Base-by-base conservation (phyloP, 345 rosid genomes). In the Pistacia integerrima region DNA sequence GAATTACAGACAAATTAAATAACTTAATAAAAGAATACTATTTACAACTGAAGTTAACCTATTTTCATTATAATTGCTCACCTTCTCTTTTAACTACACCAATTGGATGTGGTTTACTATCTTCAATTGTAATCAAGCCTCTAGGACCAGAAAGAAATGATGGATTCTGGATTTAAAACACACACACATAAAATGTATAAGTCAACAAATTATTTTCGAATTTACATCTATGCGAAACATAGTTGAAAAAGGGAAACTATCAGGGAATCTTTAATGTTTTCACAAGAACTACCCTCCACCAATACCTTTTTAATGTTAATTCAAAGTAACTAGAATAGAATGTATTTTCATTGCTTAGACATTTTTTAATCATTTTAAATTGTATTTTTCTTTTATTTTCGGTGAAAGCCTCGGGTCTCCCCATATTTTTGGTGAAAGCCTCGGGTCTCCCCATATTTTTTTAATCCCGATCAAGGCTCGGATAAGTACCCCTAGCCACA, bases 71-170 rank as follows among this genome's bases (percentile, higher is more conserved):
- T n/a, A 77, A 55, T 30, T 11, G 73, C 62, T 51, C 68, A 93
- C 99, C 98, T 86, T 90, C 87, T 25, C 64, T 68, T 83, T 85
- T 80, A 4, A 96, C 85, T 61, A 84, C 77, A 28, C 94, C 98
- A 60, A 93, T 85, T 28, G 89, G 85, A 84, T 86, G 86, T 56
- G 91, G 89, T 62, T 90, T 86, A 12, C 85, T 78, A 33, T 84
- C 73, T 14, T 91, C 87, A 59, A 90, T 60, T 12, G 87, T 82
- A 82, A 95, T 89, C 70, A 92, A 63, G n/a, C 98, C 99, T 67
- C 97, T 88, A 67, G 97, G 92, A 74, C 98, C 98, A 82, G 62
- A 70, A 69, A 93, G 94, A 83, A 88, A 83, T 57, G 92, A 97
- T 22, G 99, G 98, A 85, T 93, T 92, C 98, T 96, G 85, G 73